Base-by-base conservation (phyloP, 768 basidiomycete genomes). In the Lactarius pseudohatsudake region DNA sequence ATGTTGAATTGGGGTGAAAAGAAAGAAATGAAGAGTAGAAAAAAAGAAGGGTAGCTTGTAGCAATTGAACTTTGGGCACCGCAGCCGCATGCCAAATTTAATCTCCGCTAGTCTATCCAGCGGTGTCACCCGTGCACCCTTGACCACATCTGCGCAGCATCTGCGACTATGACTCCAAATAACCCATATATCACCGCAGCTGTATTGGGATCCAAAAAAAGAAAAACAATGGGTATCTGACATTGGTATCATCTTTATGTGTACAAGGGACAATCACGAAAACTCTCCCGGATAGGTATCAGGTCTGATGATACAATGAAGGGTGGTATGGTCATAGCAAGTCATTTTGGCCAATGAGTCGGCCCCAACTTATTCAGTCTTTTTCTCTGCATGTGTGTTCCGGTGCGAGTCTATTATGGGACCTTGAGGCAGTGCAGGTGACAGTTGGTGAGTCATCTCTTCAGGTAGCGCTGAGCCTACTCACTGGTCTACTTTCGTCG, bases 231-330 rank as follows among this genome's bases (percentile, higher is more conserved):
- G 66, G 66, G 66, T 67, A 67, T 67, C 62, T 36, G 59, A 40
- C 57, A 64, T 56, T 67, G 66, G 66, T 64, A 67, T 67, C 58
- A 59, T 64, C 62, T 26, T 47, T 60, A 47, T 67, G 57, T 43
- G 61, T 67, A 67, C 65, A 66, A 15, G 34, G 61, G 28, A 60
- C 38, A 57, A 57, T 53, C 56, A 20, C 16, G 34, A 20, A 30
- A 61, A 47, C 54, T 30, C 26, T 28, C 40, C 38, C 47, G 34
- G 26, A 22, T 57, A 55, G 66, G 66, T 67, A 67, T 67, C 61
- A 54, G 20, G 54, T 66, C 57, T 64, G 62, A 64, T 59, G 62
- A 56, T 67, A 67, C 61, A 67, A 47, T n/a, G 56, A 57, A 41
- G 41, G 0, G 36, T 54, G 32, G 36, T 45, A 63, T 41, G 41